Evolutionary conservation across 768 basidiomycete genomes (phyloP).

Genomic region (Lentinula sp.): DNA sequence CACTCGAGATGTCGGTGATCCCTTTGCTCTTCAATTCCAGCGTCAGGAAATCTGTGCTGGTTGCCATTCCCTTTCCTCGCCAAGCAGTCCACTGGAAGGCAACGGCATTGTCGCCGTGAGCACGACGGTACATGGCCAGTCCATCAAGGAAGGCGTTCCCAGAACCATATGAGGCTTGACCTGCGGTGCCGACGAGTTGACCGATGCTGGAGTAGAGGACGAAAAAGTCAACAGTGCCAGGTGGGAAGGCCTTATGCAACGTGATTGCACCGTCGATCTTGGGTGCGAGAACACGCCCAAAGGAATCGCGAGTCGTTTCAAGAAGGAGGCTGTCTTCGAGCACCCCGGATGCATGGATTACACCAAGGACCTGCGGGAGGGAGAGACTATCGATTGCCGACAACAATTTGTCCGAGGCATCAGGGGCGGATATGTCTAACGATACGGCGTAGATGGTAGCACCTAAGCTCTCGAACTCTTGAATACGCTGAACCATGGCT

Average conservation of each 20-base stretch:
- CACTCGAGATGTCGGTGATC: neutral
- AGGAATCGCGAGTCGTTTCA: neutral
- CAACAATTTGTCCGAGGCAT: neutral
- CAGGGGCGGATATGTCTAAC: neutral
- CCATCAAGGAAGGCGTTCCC: constrained; percentile 1
- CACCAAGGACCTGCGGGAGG: neutral
- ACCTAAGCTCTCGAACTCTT: constrained; percentile 1
- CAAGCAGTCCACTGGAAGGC: constrained; percentile 3
- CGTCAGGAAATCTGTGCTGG: neutral
- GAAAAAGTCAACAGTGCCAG: constrained; percentile 1
- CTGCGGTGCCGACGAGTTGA: neutral
- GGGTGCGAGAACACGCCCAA: neutral
- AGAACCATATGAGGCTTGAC: constrained; percentile 1
- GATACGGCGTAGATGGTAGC: neutral
- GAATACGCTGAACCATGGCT: neutral
- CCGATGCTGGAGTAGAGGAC: neutral
- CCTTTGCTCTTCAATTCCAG: neutral
- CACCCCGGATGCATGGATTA: neutral
- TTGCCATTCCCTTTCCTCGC: constrained; percentile 2
- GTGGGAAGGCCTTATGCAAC: neutral
- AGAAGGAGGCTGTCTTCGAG: neutral
- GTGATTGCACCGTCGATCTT: neutral
- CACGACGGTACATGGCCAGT: constrained; percentile 1
- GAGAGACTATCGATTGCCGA: neutral
- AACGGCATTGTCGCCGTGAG: neutral